Evolutionary conservation across 208 protist genomes (phyloP), one percentile per base, ranked within the genome.

Genomic region (Crithidia fasciculata): DNA sequence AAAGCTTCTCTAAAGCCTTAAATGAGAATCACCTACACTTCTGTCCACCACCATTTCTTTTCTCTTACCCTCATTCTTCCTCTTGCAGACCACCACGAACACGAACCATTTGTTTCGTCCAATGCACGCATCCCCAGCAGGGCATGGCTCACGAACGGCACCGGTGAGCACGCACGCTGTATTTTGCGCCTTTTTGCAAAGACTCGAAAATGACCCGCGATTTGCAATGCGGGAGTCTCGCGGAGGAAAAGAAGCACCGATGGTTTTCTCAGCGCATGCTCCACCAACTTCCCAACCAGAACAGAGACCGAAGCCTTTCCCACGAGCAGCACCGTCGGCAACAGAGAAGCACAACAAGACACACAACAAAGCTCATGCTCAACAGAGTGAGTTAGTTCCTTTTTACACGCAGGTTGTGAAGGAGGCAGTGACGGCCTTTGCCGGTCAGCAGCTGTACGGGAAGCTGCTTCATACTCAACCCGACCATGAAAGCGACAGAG

Each of bases 361-460:
- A 49, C 45, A 49, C 7, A 55, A 18, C 15, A 55, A 15, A 55
- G 50, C 10, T 44, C 19, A 18, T 39, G 28, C 60, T 44, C 43
- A 54, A 28, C 4, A 55, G 15, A 45, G 44, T 9, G 45, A 52
- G 10, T 8, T 58, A 36, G 52, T 50, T 5, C 18, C 53, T 8
- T 8, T 8, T 37, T 85, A 69, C 47, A 54, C 61, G 54, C 76
- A 82, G 45, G 69, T 73, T 2, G 63, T 66, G 15, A 85, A 82
- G 53, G 81, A 85, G 40, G 55, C 74, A 2, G 61, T 72, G 4
- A 78, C 77, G 0, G 65, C 71, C 19, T 59, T 75, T 50, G 40
- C 45, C 3, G 54, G 73, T 0, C 49, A 40, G 10, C 55, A n/a
- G 4, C 45, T 76, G 28, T 72, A 75, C 28, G 13, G 60, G 39